A percentile compares a stretch with the other conserved stretches of the same genome.
phyloP scores from a whole-genome alignment of 2,329 filamentous ascomycete genomes.

The Phialophora macrospora region DNA sequence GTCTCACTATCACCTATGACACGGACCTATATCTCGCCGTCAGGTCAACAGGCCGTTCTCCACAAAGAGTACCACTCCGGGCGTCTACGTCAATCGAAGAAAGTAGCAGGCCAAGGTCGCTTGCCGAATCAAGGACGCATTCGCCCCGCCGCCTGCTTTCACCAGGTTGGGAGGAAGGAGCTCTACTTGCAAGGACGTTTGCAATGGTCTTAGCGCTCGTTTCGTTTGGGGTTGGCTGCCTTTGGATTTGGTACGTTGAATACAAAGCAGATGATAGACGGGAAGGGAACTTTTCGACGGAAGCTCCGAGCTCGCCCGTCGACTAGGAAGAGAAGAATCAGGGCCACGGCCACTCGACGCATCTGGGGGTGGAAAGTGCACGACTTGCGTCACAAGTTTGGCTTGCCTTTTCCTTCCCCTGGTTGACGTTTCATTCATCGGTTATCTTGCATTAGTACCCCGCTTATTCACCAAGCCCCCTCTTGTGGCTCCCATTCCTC shows the following conservation, averaged over 20 bases:
- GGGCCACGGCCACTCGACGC: neutral
- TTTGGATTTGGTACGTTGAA: neutral
- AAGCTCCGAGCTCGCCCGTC: neutral
- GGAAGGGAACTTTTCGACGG: neutral
- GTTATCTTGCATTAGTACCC: constrained; percentile 2
- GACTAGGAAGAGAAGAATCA: neutral
- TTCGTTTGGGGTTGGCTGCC: neutral
- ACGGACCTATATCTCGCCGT: neutral
- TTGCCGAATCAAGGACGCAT: neutral
- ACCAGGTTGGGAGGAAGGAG: neutral
- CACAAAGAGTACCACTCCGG: neutral
- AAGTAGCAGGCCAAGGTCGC: neutral
- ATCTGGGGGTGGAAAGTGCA: neutral
- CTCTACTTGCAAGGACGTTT: neutral
- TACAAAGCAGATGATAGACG: neutral
- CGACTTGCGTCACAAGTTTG: neutral
- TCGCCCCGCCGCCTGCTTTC: neutral
- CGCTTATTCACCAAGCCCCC: neutral
- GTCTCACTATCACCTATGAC: neutral
- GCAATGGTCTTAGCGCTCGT: neutral
- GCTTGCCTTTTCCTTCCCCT: neutral
- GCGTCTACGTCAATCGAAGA: neutral
- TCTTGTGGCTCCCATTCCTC: neutral
- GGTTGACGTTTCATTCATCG: neutral
- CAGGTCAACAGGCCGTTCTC: neutral